A percentile compares a stretch with the other conserved stretches of the same genome.
phyloP scores from a whole-genome alignment of 164 flowering plant species.

The Vitis cinerea region DNA sequence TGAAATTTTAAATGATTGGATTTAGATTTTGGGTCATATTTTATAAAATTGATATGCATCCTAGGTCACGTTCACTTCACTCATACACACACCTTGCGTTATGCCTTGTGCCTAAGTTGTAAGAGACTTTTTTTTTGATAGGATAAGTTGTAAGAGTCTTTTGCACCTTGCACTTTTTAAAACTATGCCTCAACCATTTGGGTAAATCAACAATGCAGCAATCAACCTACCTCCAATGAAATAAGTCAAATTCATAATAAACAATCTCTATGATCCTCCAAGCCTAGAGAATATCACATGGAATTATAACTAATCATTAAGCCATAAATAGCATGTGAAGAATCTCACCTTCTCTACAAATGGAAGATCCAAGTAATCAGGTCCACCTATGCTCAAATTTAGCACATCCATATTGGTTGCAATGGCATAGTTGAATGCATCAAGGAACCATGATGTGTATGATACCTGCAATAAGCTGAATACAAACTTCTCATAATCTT shows the following conservation, averaged over 20 bases:
- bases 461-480: slow-evolving; percentile 99
- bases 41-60: too few relatives aligned
- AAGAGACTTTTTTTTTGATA: too few relatives aligned
- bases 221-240: neutral
- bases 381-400: slow-evolving; percentile 98
- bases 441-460: slow-evolving; percentile 99
- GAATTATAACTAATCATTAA: neutral
- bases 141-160: too few relatives aligned
- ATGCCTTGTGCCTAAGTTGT: too few relatives aligned
- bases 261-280: neutral
- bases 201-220: neutral
- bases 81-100: too few relatives aligned
- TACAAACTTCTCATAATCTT: slow-evolving; percentile 66
- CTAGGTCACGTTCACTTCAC: too few relatives aligned
- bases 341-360: slow-evolving; percentile 89
- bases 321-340: slow-evolving; percentile 5
- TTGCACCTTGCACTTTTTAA: too few relatives aligned
- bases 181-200: too few relatives aligned
- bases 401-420: slow-evolving; percentile 94
- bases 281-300: neutral
- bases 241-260: neutral
- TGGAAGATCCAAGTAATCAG: slow-evolving; percentile 98
- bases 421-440: slow-evolving; percentile 99
- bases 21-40: too few relatives aligned
- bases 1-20: too few relatives aligned